Evolutionary conservation across 371 early-diverging fungal species (phyloP).

Genomic region (Mucor saturninus): DNA sequence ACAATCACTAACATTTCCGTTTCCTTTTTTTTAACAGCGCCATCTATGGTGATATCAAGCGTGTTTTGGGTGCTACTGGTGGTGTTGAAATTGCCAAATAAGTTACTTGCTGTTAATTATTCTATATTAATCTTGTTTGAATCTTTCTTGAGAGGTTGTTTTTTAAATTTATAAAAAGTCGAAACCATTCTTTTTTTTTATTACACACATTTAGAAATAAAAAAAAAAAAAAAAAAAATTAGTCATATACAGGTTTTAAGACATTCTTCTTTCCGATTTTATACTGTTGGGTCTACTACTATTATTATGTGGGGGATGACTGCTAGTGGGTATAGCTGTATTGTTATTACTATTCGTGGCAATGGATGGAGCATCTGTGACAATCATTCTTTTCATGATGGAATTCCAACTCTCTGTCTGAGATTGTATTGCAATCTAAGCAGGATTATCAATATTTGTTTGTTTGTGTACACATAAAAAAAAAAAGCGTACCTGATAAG

Average conservation of each 20-base stretch:
- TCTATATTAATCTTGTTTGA: background rate
- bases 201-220: constrained; percentile 11
- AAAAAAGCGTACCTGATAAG: constrained; percentile 69
- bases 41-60: constrained; percentile 70
- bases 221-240: constrained; percentile 8
- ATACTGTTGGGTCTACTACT: constrained; percentile 8
- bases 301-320: too few species aligned
- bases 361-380: constrained; percentile 41
- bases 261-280: constrained; percentile 12
- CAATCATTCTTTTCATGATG: constrained; percentile 48
- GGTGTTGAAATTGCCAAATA: constrained; percentile 63
- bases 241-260: background rate
- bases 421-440: constrained; percentile 45
- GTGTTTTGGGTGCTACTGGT: constrained; percentile 70
- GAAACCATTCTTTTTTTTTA: constrained; percentile 6
- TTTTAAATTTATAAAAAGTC: constrained; percentile 4
- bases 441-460: background rate
- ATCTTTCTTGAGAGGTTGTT: background rate
- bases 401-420: constrained; percentile 49
- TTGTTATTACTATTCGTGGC: background rate
- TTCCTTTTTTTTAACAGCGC: constrained; percentile 38
- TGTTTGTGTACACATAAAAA: background rate
- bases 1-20: background rate
- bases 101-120: constrained; percentile 1
- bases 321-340: background rate